Percentiles rank a stretch among this genome's conserved stretches.
Evolutionary conservation across 2,329 filamentous ascomycete species (phyloP).

Genomic region (Didymella lethalis): DNA sequence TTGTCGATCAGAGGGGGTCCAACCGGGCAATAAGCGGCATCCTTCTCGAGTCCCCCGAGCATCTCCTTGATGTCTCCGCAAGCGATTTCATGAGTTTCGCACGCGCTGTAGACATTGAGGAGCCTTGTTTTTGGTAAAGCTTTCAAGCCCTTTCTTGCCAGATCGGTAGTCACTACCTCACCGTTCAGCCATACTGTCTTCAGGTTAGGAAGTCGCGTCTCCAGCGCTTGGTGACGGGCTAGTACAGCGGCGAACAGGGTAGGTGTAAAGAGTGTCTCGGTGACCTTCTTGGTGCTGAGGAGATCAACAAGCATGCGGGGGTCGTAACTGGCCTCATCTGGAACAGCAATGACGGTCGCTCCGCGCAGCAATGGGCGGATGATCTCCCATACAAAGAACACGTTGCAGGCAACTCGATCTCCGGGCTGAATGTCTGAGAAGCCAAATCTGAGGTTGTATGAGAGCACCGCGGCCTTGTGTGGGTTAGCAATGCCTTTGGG

Average conservation of each 20-base stretch:
- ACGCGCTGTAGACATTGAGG: constrained; percentile 83
- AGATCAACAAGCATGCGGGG: constrained; percentile 76
- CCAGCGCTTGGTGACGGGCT: constrained; percentile 71
- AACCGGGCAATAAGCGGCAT: constrained; percentile 74
- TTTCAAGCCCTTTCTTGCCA: constrained; percentile 72
- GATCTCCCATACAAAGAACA: constrained; percentile 89
- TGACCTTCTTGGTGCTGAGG: constrained; percentile 70
- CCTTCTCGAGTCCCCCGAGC: constrained; percentile 62
- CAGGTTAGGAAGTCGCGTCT: constrained; percentile 68
- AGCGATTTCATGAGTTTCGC: constrained; percentile 81
- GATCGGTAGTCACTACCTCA: constrained; percentile 81
- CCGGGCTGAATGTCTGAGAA: constrained; percentile 74
- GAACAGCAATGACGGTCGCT: constrained; percentile 77
- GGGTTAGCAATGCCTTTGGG: constrained; percentile 86
- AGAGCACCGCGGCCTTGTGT: constrained; percentile 75
- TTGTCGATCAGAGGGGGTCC: constrained; percentile 71
- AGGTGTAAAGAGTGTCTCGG: constrained; percentile 84
- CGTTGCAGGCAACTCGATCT: constrained; percentile 85
- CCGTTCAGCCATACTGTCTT: constrained; percentile 81
- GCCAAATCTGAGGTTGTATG: constrained; percentile 75
- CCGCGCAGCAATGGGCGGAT: constrained; percentile 77
- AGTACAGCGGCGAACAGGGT: constrained; percentile 79
- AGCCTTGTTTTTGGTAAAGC: constrained; percentile 73
- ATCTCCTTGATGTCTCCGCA: constrained; percentile 77
- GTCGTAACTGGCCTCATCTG: constrained; percentile 80